These are phyloP conservation scores for Didymellaceae sp. DNA, from an alignment of 2,329 filamentous ascomycete genomes.

Conservation along the genomic window DNA sequence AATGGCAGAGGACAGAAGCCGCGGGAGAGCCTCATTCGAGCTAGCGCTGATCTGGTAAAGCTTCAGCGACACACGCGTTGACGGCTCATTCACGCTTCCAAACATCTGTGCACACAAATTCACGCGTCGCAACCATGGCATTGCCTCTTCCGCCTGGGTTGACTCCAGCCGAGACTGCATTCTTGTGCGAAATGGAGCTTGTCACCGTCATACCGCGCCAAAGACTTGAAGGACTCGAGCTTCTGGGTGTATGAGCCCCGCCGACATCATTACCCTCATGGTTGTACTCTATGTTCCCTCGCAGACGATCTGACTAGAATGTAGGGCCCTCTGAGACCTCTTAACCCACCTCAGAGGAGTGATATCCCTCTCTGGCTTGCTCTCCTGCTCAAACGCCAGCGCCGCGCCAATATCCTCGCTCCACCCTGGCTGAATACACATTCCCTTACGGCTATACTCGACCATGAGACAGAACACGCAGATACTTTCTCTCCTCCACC, in stretches of 20 bases:
- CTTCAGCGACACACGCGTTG: constrained; percentile 20
- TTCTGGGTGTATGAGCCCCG: constrained; percentile 76
- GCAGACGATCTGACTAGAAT: constrained; percentile 18
- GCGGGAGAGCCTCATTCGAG: constrained; percentile 19
- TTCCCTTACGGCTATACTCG: constrained; percentile 77
- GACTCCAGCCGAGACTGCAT: constrained; percentile 86
- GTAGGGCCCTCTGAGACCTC: constrained; percentile 77
- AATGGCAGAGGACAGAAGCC: constrained; percentile 18
- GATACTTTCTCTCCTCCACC: constrained; percentile 78
- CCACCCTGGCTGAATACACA: constrained; percentile 85
- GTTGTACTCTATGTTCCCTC: neutral
- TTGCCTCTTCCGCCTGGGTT: constrained; percentile 70
- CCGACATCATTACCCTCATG: constrained; percentile 38
- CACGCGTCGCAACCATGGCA: constrained; percentile 58
- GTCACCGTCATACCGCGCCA: constrained; percentile 93
- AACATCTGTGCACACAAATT: constrained; percentile 14
- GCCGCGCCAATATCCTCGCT: constrained; percentile 88
- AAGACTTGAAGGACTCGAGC: constrained; percentile 80
- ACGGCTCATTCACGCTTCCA: constrained; percentile 13
- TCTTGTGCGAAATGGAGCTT: constrained; percentile 96
- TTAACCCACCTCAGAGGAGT: constrained; percentile 81
- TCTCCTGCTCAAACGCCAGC: constrained; percentile 90
- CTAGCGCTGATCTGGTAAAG: constrained; percentile 32
- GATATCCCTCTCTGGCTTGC: constrained; percentile 92
- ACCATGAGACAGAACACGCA: constrained; percentile 77